phyloP scores from a whole-genome alignment of 2,329 filamentous ascomycete genomes.

The Colletotrichum plurivorum region DNA sequence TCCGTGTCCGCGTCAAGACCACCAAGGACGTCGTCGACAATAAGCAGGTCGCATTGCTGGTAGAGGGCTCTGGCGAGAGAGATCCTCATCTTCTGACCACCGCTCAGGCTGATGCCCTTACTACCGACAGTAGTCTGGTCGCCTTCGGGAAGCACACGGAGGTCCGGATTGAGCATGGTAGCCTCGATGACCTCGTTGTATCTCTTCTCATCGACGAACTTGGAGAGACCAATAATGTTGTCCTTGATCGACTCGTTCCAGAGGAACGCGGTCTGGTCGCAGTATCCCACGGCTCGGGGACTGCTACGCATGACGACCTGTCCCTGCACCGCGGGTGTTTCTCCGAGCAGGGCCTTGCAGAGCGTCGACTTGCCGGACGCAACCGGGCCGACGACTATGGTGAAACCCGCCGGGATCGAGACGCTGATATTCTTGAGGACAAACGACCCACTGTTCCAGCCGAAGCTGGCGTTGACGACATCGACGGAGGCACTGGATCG shows the following conservation, averaged over 20 bases:
- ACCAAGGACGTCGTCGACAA: constrained; percentile 54
- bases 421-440: constrained; percentile 49
- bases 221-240: constrained; percentile 54
- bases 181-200: constrained; percentile 53
- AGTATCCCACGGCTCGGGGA: constrained; percentile 7
- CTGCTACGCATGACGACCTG: constrained; percentile 28
- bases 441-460: constrained; percentile 46
- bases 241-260: constrained; percentile 52
- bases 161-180: constrained; percentile 49
- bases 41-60: constrained; percentile 45
- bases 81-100: constrained; percentile 51
- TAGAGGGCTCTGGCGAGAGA: constrained; percentile 51
- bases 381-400: constrained; percentile 55
- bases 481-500: not conserved
- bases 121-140: constrained; percentile 56
- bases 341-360: constrained; percentile 52
- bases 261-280: constrained; percentile 48
- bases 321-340: constrained; percentile 42
- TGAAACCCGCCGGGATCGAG: constrained; percentile 49
- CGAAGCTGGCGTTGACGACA: constrained; percentile 45
- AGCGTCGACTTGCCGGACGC: constrained; percentile 57
- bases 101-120: constrained; percentile 57
- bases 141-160: constrained; percentile 49
- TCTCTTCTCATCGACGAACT: constrained; percentile 47
- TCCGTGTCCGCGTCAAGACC: constrained; percentile 52